A percentile compares a stretch with the other conserved stretches of the same genome.
Evolutionary conservation across 2,329 filamentous ascomycete species (phyloP).

Genomic region (Colletotrichum euphorbiae): DNA sequence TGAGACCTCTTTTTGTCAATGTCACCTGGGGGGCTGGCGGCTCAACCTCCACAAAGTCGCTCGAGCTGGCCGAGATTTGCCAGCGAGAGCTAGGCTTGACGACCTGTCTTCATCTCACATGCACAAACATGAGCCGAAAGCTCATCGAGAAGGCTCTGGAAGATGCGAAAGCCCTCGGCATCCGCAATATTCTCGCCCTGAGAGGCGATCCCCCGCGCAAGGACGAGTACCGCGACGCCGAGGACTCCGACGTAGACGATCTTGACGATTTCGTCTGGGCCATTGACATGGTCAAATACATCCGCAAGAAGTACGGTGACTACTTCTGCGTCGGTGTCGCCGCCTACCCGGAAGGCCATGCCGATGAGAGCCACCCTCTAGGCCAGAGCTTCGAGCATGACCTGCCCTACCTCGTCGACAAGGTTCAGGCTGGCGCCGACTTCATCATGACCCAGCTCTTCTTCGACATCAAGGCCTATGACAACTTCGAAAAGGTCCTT

Average conservation of each 20-base stretch:
- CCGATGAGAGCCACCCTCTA: slow-evolving; percentile 85
- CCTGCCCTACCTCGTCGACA: slow-evolving; percentile 89
- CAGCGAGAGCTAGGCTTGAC: slow-evolving; percentile 92
- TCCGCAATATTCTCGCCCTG: slow-evolving; percentile 92
- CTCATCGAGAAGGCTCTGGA: slow-evolving; percentile 90
- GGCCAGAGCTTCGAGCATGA: slow-evolving; percentile 80
- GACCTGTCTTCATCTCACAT: slow-evolving; percentile 95
- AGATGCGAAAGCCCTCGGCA: slow-evolving; percentile 88
- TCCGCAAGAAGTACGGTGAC: slow-evolving; percentile 85
- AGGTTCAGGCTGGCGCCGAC: slow-evolving; percentile 90
- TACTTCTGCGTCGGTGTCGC: slow-evolving; percentile 98
- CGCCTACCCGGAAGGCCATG: slow-evolving; percentile 94
- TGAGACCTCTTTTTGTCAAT: slow-evolving; percentile 94
- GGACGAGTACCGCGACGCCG: slow-evolving; percentile 83
- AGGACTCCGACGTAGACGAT: slow-evolving; percentile 67
- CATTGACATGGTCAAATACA: slow-evolving; percentile 89
- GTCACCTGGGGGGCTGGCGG: slow-evolving; percentile 98
- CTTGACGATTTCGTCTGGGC: slow-evolving; percentile 90
- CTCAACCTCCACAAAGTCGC: slow-evolving; percentile 88
- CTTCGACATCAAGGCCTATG: slow-evolving; percentile 88
- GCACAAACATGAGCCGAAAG: slow-evolving; percentile 93
- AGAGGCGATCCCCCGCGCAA: slow-evolving; percentile 90
- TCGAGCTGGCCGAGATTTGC: slow-evolving; percentile 94
- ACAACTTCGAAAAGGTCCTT: slow-evolving; percentile 80
- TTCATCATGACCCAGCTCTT: slow-evolving; percentile 99